phyloP scores from a whole-genome alignment of 2,329 filamentous ascomycete species.

The Colletotrichum gigasporum region DNA sequence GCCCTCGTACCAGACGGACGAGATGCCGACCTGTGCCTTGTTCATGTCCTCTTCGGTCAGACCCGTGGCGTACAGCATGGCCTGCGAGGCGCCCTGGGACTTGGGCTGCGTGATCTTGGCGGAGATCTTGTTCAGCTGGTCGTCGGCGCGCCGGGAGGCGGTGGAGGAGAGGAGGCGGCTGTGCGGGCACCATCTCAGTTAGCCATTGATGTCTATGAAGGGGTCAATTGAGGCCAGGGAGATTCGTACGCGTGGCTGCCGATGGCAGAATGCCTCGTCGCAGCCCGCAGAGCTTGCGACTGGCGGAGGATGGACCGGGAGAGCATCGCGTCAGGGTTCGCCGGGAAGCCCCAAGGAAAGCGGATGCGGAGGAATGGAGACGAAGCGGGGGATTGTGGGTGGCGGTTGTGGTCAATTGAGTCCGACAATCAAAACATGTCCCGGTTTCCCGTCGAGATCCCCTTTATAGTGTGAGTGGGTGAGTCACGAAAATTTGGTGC shows the following conservation, averaged over 20 bases:
- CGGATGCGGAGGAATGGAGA: neutral
- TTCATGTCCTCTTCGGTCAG: constrained; percentile 87
- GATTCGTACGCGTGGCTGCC: constrained; percentile 35
- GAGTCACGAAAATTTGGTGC: constrained; percentile 32
- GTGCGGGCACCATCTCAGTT: neutral
- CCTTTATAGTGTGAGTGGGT: constrained; percentile 15
- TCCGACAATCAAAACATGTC: neutral
- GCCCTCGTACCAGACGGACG: constrained; percentile 96
- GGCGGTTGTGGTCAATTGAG: neutral
- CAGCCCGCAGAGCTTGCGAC: constrained; percentile 36
- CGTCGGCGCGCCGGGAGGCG: constrained; percentile 56
- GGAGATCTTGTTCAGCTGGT: constrained; percentile 85
- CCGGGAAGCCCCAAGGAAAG: constrained; percentile 4
- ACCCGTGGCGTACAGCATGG: constrained; percentile 98
- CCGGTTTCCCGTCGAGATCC: neutral
- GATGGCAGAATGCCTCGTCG: constrained; percentile 32
- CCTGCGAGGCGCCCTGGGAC: constrained; percentile 97
- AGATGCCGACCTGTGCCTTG: constrained; percentile 98
- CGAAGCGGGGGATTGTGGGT: neutral
- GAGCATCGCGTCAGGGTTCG: constrained; percentile 34
- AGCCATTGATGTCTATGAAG: constrained; percentile 1
- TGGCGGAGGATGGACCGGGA: constrained; percentile 32
- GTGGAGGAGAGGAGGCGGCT: constrained; percentile 64
- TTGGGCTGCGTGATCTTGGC: constrained; percentile 92
- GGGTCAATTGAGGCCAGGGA: neutral